Conservation (phyloP, 176 grass and related monocot species). For the Eremochloa ophiuroides region DNA sequence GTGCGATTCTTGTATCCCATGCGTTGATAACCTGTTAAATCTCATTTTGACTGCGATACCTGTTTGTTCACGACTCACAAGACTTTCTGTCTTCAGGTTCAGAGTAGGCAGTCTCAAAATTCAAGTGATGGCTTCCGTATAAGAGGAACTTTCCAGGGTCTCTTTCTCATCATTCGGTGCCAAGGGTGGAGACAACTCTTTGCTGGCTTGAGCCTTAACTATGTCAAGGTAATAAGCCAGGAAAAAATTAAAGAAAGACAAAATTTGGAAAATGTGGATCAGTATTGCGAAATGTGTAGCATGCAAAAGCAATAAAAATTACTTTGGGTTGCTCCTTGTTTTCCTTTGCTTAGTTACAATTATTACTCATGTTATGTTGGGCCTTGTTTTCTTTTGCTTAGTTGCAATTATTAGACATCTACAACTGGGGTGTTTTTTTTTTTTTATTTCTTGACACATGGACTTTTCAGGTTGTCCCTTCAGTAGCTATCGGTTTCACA, state of each 20-base stretch:
- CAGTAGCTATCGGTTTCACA: slow-evolving; percentile 92
- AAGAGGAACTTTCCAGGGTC: slow-evolving; percentile 71
- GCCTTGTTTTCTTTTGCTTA: not conserved
- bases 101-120: slow-evolving; percentile 56
- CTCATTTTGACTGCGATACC: not conserved
- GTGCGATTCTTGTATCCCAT: slow-evolving; percentile 35
- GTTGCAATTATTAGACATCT: not conserved
- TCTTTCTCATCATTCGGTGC: slow-evolving; percentile 46
- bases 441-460: not conserved
- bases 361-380: not conserved
- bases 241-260: not conserved
- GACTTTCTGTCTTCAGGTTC: slow-evolving; percentile 44
- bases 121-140: slow-evolving; percentile 44
- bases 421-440: not conserved
- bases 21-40: not conserved
- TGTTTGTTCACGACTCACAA: not conserved
- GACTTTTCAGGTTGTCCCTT: slow-evolving; percentile 76
- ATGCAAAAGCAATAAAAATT: not conserved
- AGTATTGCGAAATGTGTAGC: not conserved
- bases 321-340: not conserved
- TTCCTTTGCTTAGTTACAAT: not conserved
- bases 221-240: slow-evolving; percentile 74
- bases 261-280: not conserved
- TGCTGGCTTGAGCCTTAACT: slow-evolving; percentile 95
- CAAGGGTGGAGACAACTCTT: slow-evolving; percentile 96